Evolutionary conservation across 257 asterid species (phyloP).

Genomic region (Salvia hispanica): DNA sequence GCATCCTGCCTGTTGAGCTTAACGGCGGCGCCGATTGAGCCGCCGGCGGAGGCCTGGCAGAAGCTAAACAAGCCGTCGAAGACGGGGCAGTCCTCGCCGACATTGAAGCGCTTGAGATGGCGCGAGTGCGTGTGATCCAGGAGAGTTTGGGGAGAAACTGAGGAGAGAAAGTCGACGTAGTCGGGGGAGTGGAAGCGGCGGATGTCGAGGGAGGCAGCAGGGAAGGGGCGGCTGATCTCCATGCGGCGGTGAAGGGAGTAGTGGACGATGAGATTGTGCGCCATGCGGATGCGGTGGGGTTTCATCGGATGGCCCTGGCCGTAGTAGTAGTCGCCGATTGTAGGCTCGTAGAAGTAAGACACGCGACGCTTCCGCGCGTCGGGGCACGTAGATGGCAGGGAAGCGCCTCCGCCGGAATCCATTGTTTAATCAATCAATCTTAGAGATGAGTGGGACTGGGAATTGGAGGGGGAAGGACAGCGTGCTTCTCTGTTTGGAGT

Average conservation of each 20-base stretch:
- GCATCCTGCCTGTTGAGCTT: constrained; percentile 69
- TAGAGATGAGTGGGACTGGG: neutral
- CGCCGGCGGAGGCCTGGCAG: constrained; percentile 81
- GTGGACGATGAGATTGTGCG: constrained; percentile 69
- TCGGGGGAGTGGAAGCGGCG: constrained; percentile 67
- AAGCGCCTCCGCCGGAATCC: constrained; percentile 59
- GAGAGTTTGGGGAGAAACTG: constrained; percentile 60
- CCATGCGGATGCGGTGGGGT: constrained; percentile 81
- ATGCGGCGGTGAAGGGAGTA: constrained; percentile 67
- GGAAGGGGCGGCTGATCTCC: constrained; percentile 66
- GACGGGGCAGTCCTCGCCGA: constrained; percentile 29
- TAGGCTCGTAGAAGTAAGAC: constrained; percentile 75
- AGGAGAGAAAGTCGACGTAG: constrained; percentile 61
- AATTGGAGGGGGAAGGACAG: neutral
- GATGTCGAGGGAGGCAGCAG: constrained; percentile 58
- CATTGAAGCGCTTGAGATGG: constrained; percentile 64
- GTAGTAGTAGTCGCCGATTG: constrained; percentile 70
- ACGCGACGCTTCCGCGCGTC: constrained; percentile 79
- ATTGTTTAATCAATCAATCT: constrained; percentile 26
- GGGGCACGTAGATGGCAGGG: constrained; percentile 61
- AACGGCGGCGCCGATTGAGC: constrained; percentile 84
- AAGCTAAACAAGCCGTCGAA: constrained; percentile 51
- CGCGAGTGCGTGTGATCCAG: constrained; percentile 53
- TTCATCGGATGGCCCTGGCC: constrained; percentile 88
- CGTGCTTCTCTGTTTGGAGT: neutral